These are phyloP conservation scores for Thalassiosira profunda DNA, from an alignment of 108 stramenopile species.

Conservation along the genomic window DNA sequence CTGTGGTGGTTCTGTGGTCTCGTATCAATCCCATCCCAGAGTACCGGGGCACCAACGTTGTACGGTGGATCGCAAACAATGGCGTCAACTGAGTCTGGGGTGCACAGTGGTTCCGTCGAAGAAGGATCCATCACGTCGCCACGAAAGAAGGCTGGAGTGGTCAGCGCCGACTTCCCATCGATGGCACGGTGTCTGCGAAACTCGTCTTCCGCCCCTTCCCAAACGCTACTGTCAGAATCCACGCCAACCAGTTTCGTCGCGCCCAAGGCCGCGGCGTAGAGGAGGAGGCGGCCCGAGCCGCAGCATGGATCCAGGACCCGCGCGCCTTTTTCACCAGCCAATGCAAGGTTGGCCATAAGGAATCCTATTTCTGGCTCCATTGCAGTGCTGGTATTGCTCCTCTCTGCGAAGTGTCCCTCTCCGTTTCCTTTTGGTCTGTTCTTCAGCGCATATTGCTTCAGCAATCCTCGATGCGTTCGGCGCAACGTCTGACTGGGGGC, in stretches of 20 bases:
- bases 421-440: neutral
- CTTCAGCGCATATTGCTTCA: slow-evolving; percentile 39
- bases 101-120: slow-evolving; percentile 19
- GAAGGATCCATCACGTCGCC: slow-evolving; percentile 27
- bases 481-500: slow-evolving; percentile 37
- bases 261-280: slow-evolving; percentile 35
- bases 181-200: neutral
- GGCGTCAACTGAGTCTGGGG: slow-evolving; percentile 21
- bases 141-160: slow-evolving; percentile 14
- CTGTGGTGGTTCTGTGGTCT: slow-evolving; percentile 33
- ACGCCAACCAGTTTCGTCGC: slow-evolving; percentile 29
- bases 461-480: slow-evolving; percentile 28
- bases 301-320: slow-evolving; percentile 41
- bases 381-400: slow-evolving; percentile 25
- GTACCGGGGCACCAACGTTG: slow-evolving; percentile 39
- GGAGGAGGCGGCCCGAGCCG: slow-evolving; percentile 32
- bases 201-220: slow-evolving; percentile 8
- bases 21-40: slow-evolving; percentile 18
- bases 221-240: slow-evolving; percentile 28
- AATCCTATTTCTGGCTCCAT: slow-evolving; percentile 55
- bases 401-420: neutral
- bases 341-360: slow-evolving; percentile 47
- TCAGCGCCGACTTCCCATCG: neutral
- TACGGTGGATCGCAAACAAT: slow-evolving; percentile 47
- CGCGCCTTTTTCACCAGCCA: neutral